phyloP scores from a whole-genome alignment of 1,284 basidiomycete species.

The Trametes versicolor region DNA sequence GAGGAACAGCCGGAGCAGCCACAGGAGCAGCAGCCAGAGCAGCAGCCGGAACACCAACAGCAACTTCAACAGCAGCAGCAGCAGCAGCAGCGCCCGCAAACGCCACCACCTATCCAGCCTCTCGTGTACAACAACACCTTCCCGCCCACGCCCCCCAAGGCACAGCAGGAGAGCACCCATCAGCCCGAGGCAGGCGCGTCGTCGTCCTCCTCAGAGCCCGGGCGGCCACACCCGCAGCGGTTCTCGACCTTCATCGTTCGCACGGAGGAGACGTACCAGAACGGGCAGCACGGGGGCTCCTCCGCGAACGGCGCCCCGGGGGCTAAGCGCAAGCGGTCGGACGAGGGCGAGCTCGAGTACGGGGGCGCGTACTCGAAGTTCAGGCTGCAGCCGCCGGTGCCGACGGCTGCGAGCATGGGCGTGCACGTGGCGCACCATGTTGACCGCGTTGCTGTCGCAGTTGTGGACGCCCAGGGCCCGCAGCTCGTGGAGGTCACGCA shows the following conservation, averaged over 20 bases:
- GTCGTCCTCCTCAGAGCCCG: background rate
- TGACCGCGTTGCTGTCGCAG: background rate
- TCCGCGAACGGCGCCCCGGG: background rate
- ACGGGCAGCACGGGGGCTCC: background rate
- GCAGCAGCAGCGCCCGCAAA: background rate
- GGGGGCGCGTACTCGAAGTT: conserved; percentile 25
- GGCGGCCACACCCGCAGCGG: conserved; percentile 5
- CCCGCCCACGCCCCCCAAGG: background rate
- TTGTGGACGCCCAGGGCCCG: no score
- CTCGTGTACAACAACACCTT: background rate
- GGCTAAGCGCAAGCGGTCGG: conserved; percentile 27
- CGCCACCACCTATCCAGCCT: background rate
- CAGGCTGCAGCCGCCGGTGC: conserved; percentile 5
- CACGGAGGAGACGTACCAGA: conserved; percentile 34
- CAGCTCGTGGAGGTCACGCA: background rate
- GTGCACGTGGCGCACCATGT: background rate
- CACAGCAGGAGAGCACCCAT: background rate
- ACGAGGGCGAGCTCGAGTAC: conserved; percentile 21
- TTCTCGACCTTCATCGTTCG: conserved; percentile 34
- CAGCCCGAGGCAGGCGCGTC: background rate
- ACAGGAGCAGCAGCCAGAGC: background rate
- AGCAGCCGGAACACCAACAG: conserved; percentile 2
- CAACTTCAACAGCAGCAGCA: background rate
- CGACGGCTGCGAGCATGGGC: conserved; percentile 1
- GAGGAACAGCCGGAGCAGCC: background rate